Conservation (phyloP, 805 yeast genomes). For the Vanderwaltozyma yarrowii region DNA sequence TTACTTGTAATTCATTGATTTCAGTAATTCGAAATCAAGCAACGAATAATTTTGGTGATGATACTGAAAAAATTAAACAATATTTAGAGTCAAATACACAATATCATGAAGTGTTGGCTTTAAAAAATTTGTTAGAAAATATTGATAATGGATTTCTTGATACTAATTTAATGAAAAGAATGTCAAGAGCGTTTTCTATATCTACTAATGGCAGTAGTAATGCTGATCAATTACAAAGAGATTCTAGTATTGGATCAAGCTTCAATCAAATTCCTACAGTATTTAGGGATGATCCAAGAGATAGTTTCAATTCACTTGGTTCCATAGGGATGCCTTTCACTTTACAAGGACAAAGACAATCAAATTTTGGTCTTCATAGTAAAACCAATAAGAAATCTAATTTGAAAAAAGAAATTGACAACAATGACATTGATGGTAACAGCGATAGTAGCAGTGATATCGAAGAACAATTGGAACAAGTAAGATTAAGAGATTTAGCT, state of each 20-base stretch:
- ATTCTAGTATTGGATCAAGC: not conserved
- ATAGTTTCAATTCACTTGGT: slow-evolving; percentile 18
- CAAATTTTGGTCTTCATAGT: slow-evolving; percentile 6
- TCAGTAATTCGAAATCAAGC: not conserved
- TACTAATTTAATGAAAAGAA: slow-evolving; percentile 39
- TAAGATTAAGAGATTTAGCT: slow-evolving; percentile 2
- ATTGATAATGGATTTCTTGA: slow-evolving; percentile 61
- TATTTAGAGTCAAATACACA: slow-evolving; percentile 22
- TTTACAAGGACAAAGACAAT: slow-evolving; percentile 4
- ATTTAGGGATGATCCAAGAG: slow-evolving; percentile 20
- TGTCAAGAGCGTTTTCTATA: slow-evolving; percentile 27
- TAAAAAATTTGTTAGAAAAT: slow-evolving; percentile 46
- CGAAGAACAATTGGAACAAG: slow-evolving; percentile 7
- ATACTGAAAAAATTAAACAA: slow-evolving; percentile 11
- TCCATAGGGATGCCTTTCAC: slow-evolving; percentile 10
- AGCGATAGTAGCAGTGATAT: not conserved
- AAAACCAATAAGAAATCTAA: slow-evolving; percentile 16
- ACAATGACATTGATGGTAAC: not conserved
- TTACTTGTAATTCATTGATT: slow-evolving; percentile 8
- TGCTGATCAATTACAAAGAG: slow-evolving; percentile 2
- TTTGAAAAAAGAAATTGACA: slow-evolving; percentile 13
- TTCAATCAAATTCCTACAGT: slow-evolving; percentile 9
- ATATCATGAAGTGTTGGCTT: slow-evolving; percentile 34
- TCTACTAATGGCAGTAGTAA: slow-evolving; percentile 20
- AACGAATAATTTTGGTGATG: not conserved